A percentile compares a stretch with the other conserved stretches of the same genome.
Evolutionary conservation across 768 basidiomycete genomes (phyloP).

Genomic region (Pleurotus platypus): DNA sequence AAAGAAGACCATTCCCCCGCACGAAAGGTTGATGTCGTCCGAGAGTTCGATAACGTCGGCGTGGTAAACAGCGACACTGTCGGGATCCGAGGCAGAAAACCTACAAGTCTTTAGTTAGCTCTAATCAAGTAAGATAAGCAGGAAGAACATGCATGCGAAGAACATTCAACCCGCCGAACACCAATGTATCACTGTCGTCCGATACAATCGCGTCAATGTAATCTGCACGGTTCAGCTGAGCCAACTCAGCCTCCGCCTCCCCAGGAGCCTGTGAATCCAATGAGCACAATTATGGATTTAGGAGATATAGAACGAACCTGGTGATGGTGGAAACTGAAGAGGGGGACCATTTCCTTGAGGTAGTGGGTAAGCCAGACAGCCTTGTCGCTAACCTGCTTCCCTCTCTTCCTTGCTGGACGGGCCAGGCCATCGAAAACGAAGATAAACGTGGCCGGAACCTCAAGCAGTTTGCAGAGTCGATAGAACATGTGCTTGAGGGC

Average conservation of each 20-base stretch:
- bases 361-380: slow-evolving; percentile 65
- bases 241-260: slow-evolving; percentile 93
- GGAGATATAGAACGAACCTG: slow-evolving; percentile 35
- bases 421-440: slow-evolving; percentile 92
- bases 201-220: slow-evolving; percentile 86
- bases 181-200: slow-evolving; percentile 90
- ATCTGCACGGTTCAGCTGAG: slow-evolving; percentile 77
- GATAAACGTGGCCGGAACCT: slow-evolving; percentile 76
- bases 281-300: no score
- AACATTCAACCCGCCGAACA: slow-evolving; percentile 60
- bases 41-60: slow-evolving; percentile 32
- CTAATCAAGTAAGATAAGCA: no score
- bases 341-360: slow-evolving; percentile 77
- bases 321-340: slow-evolving; percentile 24
- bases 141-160: no score
- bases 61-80: slow-evolving; percentile 47
- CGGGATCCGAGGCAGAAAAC: slow-evolving; percentile 32
- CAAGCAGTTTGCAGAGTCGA: slow-evolving; percentile 75
- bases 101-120: no score
- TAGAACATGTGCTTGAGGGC: slow-evolving; percentile 47
- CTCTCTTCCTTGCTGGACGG: slow-evolving; percentile 77
- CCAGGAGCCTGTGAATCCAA: slow-evolving; percentile 66
- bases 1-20: neutral
- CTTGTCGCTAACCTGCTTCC: slow-evolving; percentile 66
- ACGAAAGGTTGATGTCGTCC: neutral